phyloP scores from a whole-genome alignment of 495 filamentous ascomycete species.

The Neurospora sp. region DNA sequence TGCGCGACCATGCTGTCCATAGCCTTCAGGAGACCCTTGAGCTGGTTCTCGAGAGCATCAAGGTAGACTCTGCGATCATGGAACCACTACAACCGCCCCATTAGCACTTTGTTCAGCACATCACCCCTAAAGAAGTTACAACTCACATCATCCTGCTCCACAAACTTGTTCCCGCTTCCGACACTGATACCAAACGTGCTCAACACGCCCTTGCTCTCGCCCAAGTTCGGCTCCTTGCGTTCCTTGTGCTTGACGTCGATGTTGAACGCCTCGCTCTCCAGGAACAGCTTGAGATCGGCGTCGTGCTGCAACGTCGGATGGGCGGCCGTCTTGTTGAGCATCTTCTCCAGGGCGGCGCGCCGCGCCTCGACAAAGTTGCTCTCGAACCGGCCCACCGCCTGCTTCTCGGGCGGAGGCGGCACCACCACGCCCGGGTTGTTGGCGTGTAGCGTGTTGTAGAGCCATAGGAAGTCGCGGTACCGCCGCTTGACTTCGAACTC shows the following conservation, averaged over 20 bases:
- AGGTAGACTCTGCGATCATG: conserved; percentile 91
- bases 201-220: conserved; percentile 88
- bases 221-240: conserved; percentile 72
- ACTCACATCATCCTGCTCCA: conserved; percentile 93
- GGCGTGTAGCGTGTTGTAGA: conserved; percentile 84
- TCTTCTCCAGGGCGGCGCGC: conserved; percentile 82
- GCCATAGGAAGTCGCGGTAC: conserved; percentile 95
- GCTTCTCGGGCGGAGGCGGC: conserved; percentile 94
- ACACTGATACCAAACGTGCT: conserved; percentile 71
- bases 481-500: conserved; percentile 88
- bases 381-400: conserved; percentile 92
- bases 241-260: conserved; percentile 97
- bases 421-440: conserved; percentile 95
- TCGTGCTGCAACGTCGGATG: conserved; percentile 92
- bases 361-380: conserved; percentile 92
- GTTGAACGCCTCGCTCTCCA: conserved; percentile 92
- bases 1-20: conserved; percentile 88
- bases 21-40: conserved; percentile 86
- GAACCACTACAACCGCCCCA: conserved; percentile 60
- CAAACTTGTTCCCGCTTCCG: conserved; percentile 71
- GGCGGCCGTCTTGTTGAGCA: conserved; percentile 88
- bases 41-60: conserved; percentile 87
- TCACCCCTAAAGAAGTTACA: not conserved
- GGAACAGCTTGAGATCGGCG: conserved; percentile 84
- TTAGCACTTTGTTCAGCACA: not conserved